Evolutionary conservation across 148 eudicot species (phyloP).

Genomic region (Salicornia ramosissima): DNA sequence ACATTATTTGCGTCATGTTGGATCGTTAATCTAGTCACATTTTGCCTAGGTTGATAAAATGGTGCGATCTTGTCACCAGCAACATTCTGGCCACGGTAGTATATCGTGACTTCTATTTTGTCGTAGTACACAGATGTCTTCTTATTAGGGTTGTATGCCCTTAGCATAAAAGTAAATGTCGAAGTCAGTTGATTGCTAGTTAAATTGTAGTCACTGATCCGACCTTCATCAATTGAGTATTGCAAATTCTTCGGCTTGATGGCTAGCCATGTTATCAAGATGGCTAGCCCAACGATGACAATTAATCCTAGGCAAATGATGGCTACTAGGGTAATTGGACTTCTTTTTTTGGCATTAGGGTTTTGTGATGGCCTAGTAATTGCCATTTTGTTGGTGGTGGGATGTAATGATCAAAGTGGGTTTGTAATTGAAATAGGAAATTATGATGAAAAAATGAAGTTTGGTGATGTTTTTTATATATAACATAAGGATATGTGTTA

Average conservation of each 20-base stretch:
- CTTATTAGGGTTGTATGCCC: constrained; percentile 55
- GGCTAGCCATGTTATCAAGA: constrained; percentile 59
- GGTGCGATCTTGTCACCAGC: constrained; percentile 28
- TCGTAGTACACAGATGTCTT: constrained; percentile 55
- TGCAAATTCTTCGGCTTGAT: constrained; percentile 47
- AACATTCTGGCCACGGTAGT: constrained; percentile 39
- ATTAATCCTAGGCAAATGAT: constrained; percentile 41
- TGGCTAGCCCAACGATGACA: constrained; percentile 43
- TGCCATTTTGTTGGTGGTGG: constrained; percentile 7
- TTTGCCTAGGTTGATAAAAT: constrained; percentile 49
- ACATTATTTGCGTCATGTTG: constrained; percentile 30
- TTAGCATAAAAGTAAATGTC: constrained; percentile 44
- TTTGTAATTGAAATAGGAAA: neutral
- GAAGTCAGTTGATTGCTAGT: constrained; percentile 39
- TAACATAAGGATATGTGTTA: constrained; percentile 2
- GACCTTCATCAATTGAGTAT: constrained; percentile 56
- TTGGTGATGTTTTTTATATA: constrained; percentile 16
- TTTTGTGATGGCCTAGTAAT: constrained; percentile 13
- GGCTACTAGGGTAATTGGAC: constrained; percentile 20
- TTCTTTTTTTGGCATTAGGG: neutral
- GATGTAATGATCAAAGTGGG: neutral
- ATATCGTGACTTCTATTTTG: constrained; percentile 36
- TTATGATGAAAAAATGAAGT: neutral
- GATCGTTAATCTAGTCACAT: constrained; percentile 42
- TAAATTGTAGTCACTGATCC: constrained; percentile 45